Base-by-base conservation (phyloP, 345 rosid species). In the Rhodamnia argentea region DNA sequence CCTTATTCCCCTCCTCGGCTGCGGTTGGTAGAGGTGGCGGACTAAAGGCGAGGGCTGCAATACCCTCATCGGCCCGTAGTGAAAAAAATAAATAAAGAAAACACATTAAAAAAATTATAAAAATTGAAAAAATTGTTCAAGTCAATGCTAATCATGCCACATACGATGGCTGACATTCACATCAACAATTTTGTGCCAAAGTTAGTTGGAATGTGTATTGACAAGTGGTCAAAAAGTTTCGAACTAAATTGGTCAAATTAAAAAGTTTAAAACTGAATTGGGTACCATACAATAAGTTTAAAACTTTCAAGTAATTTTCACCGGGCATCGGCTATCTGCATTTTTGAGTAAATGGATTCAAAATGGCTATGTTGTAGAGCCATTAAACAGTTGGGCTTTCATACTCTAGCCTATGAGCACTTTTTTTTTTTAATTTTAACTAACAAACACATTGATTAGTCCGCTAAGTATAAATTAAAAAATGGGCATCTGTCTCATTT, bases 221-320 rank as follows among this genome's bases (percentile, higher is more conserved):
- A 1, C 24, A 55, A 55, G 18, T 20, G 0, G 24, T 55, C 1
- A 20, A 55, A 64, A 64, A 14, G 23, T 64, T 60, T 6, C 0
- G 0, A 0, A 1, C 0, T 62, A 29, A 2, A 7, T 7, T 62
- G 2, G 1, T 0, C 0, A 29, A 62, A 62, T 26, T 26, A 0
- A 62, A 7, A 6, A 3, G 1, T 0, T 29, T 27, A 29, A 2
- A 62, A 62, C 7, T 62, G 42, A 27, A 62, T 27, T 8, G 12
- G 2, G 0, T 0, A 0, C 4, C 9, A 0, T 4, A 55, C 4
- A 20, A 55, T 8, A 20, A 1, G 23, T 55, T 22, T 20, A 55
- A 8, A 22, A 54, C 7, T 62, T 62, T 62, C 29, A 7, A 4
- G 22, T 62, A 29, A 29, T 1, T 29, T 62, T 29, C 37, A 9